Percentiles rank a stretch among this genome's conserved stretches.
These are phyloP conservation scores for Cymbopogon flexuosus DNA, from an alignment of 202 grass and related monocot genomes.

Conservation along the genomic window DNA sequence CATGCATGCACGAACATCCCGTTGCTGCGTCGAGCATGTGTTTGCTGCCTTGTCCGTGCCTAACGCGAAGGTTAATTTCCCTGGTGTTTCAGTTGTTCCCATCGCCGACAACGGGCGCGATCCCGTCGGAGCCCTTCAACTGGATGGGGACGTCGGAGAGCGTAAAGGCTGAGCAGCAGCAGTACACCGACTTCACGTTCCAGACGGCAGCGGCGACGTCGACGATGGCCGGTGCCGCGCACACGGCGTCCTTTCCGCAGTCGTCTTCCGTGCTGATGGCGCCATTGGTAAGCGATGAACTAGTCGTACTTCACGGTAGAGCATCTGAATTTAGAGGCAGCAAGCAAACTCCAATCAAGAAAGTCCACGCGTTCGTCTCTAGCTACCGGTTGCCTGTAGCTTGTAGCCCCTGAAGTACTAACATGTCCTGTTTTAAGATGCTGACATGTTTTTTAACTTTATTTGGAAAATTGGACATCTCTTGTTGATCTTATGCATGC, in stretches of 20 bases:
- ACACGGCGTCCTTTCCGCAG: conserved; percentile 18
- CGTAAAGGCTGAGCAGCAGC: conserved; percentile 41
- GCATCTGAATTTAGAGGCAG: background rate
- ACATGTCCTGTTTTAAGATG: background rate
- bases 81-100: conserved; percentile 48
- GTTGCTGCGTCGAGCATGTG: background rate
- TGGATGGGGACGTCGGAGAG: conserved; percentile 55
- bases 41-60: background rate
- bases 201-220: conserved; percentile 34
- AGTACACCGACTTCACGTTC: conserved; percentile 60
- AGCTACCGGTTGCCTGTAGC: background rate
- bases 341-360: background rate
- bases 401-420: background rate
- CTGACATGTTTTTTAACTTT: background rate
- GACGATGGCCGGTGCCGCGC: background rate
- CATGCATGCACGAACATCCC: background rate
- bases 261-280: conserved; percentile 30
- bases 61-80: background rate
- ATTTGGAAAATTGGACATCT: background rate
- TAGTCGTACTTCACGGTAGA: background rate
- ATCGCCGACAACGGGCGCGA: conserved; percentile 57
- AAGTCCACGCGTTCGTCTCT: background rate
- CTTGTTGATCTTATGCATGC: background rate
- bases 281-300: conserved; percentile 28
- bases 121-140: conserved; percentile 57